phyloP scores from a whole-genome alignment of 768 basidiomycete genomes.

The Suillus subalutaceus region DNA sequence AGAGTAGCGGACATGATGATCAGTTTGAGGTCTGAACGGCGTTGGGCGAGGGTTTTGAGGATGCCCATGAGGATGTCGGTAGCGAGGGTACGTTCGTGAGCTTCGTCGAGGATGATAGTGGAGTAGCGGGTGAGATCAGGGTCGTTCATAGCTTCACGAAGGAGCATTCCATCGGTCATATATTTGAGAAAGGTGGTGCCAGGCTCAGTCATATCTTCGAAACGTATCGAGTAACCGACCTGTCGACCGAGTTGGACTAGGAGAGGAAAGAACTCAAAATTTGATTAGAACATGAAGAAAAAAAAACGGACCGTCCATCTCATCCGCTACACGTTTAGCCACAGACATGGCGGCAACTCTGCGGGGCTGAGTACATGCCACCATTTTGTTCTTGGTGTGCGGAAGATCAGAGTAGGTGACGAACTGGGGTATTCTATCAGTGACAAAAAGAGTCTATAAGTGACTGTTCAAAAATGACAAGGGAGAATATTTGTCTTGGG shows the following conservation, averaged over 20 bases:
- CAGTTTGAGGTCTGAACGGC: slow-evolving; percentile 88
- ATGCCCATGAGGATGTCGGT: slow-evolving; percentile 99
- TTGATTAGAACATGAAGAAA: neutral
- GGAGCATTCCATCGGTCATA: slow-evolving; percentile 99
- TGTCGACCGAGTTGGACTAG: slow-evolving; percentile 90
- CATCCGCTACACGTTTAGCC: slow-evolving; percentile 97
- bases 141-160: slow-evolving; percentile 99
- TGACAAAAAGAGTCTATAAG: slow-evolving; percentile 30
- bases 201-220: slow-evolving; percentile 85
- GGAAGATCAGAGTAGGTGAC: slow-evolving; percentile 93
- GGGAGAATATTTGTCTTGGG: slow-evolving; percentile 24
- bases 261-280: slow-evolving; percentile 7
- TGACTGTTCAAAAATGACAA: slow-evolving; percentile 22
- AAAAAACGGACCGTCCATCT: slow-evolving; percentile 87
- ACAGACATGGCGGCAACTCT: slow-evolving; percentile 98
- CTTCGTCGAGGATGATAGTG: slow-evolving; percentile 99
- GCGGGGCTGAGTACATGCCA: slow-evolving; percentile 96
- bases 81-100: slow-evolving; percentile 96
- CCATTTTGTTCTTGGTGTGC: slow-evolving; percentile 85
- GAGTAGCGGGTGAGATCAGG: slow-evolving; percentile 87
- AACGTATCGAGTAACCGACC: slow-evolving; percentile 97
- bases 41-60: slow-evolving; percentile 82
- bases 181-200: slow-evolving; percentile 96
- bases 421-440: slow-evolving; percentile 89
- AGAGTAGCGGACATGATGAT: slow-evolving; percentile 99